Conservation (phyloP, 768 basidiomycete genomes). For the Stropharia rugosoannulata region DNA sequence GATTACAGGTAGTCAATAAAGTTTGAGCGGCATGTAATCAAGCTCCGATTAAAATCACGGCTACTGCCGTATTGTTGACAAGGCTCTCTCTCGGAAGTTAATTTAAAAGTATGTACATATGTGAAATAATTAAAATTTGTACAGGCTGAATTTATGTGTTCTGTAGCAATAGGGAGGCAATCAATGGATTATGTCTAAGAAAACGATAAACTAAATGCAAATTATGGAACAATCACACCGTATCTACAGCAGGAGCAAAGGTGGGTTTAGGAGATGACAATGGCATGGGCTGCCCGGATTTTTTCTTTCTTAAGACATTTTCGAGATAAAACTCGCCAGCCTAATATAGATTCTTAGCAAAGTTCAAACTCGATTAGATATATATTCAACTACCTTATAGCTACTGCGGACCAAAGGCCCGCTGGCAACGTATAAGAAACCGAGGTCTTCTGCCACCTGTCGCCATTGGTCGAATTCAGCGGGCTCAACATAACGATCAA, state of each 20-base stretch:
- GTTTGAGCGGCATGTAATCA: slow-evolving; percentile 21
- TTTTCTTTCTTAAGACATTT: slow-evolving; percentile 76
- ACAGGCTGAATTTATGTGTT: too few relatives aligned
- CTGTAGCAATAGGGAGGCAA: too few relatives aligned
- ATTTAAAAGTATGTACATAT: too few relatives aligned
- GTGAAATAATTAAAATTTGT: too few relatives aligned
- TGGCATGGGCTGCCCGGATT: slow-evolving; percentile 37
- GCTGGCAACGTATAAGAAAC: slow-evolving; percentile 96
- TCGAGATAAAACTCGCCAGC: slow-evolving; percentile 97
- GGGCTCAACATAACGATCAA: slow-evolving; percentile 93
- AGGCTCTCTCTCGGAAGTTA: too few relatives aligned
- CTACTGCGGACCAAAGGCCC: slow-evolving; percentile 95
- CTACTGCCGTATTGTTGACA: background rate
- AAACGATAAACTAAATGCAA: background rate
- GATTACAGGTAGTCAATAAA: slow-evolving; percentile 27
- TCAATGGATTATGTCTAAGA: background rate
- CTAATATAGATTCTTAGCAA: slow-evolving; percentile 34
- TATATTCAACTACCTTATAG: slow-evolving; percentile 73
- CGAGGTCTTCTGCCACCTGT: slow-evolving; percentile 84
- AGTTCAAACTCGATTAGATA: slow-evolving; percentile 1
- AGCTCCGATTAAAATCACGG: slow-evolving; percentile 26
- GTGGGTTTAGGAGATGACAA: slow-evolving; percentile 21
- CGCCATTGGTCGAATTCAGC: slow-evolving; percentile 94
- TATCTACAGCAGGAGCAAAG: background rate
- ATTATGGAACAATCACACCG: background rate